Conservation (phyloP, 1,284 basidiomycete species). For the Trametes sp. region DNA sequence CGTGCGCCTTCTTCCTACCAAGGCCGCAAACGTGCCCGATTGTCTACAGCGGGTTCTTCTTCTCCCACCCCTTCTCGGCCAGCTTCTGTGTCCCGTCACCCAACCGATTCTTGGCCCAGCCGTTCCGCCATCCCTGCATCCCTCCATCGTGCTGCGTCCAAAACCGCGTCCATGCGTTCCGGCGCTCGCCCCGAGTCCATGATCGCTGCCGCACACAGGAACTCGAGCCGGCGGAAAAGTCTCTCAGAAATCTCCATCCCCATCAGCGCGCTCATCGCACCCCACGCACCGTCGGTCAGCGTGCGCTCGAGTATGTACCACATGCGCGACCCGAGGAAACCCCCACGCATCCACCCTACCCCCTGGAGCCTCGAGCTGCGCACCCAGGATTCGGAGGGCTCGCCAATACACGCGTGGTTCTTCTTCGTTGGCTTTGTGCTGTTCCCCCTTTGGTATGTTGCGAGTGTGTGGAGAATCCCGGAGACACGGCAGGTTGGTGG, state of each 20-base stretch:
- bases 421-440: slow-evolving; percentile 78
- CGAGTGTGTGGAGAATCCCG: slow-evolving; percentile 65
- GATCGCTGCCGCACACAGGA: slow-evolving; percentile 21
- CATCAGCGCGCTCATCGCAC: slow-evolving; percentile 75
- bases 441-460: slow-evolving; percentile 82
- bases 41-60: slow-evolving; percentile 54
- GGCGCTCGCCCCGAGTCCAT: slow-evolving; percentile 32
- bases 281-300: slow-evolving; percentile 73
- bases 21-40: slow-evolving; percentile 67
- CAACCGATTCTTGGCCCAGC: slow-evolving; percentile 64
- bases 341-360: slow-evolving; percentile 62
- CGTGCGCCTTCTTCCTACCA: slow-evolving; percentile 71
- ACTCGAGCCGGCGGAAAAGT: slow-evolving; percentile 33
- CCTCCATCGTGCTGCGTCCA: slow-evolving; percentile 47
- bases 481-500: slow-evolving; percentile 67
- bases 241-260: slow-evolving; percentile 65
- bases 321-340: slow-evolving; percentile 80
- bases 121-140: slow-evolving; percentile 43
- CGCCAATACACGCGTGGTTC: slow-evolving; percentile 74
- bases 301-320: slow-evolving; percentile 63
- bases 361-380: slow-evolving; percentile 65
- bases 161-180: slow-evolving; percentile 44
- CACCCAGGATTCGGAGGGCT: slow-evolving; percentile 62
- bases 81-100: slow-evolving; percentile 42
- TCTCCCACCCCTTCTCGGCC: slow-evolving; percentile 40